Base-by-base conservation (phyloP, 495 filamentous ascomycete species). In the Penicillium lividum region DNA sequence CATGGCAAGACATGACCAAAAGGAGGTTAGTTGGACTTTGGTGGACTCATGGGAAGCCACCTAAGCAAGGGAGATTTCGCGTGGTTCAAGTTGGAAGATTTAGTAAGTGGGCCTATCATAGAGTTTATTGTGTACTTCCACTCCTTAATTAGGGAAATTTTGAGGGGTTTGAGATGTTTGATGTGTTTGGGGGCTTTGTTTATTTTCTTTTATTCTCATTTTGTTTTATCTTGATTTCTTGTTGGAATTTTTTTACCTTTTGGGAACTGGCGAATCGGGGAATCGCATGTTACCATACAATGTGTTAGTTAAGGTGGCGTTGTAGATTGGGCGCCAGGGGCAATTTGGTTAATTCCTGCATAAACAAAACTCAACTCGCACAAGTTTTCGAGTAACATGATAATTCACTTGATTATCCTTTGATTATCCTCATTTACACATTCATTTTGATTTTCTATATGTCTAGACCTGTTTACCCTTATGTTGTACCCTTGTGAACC, bases 241-340 rank as follows among this genome's bases (percentile, higher is more conserved):
- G 9, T 13, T 18, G 30, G 18, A 5, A 30, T 31, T n/a, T 31
- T 33, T 48, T 30, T 49, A 18, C 6, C 46, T 7, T 27, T 43
- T 5, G 40, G 8, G 25, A 9, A 27, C 43, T 46, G 15, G 28
- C 46, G 46, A 49, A 49, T 49, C 46, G 46, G 46, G 46, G 28
- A 18, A 49, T 15, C 28, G 27, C 27, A 49, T 31, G 46, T 11
- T 22, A 31, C 53, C n/a, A 36, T 18, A 7, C n/a, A 8, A 16
- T 36, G 3, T 10, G 33, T 38, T 11, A 1, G 33, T 34, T 36
- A n/a, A 11, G 15, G 57, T 54, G 57, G 50, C 57, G 54, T 56
- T 49, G 46, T 49, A 33, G 9, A 36, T 45, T 38, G 28, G 57
- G 57, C 44, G 57, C 57, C 57, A 60, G 57, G 57, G 57, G 57